phyloP scores from a whole-genome alignment of 495 filamentous ascomycete genomes.

The Neurospora tetraspora region DNA sequence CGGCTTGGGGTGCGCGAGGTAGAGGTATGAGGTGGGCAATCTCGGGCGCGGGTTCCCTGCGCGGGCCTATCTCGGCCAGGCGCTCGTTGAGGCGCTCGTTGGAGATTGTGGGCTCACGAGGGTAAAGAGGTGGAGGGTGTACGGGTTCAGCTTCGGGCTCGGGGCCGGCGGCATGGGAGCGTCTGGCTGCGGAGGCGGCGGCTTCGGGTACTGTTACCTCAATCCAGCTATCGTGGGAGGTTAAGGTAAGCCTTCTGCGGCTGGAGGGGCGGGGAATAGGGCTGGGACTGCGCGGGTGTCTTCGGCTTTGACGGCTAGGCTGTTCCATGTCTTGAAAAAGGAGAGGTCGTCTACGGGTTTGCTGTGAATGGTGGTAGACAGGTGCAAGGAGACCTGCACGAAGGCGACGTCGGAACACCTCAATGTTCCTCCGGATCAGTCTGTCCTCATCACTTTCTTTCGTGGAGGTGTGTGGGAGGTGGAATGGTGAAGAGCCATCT shows the following conservation, averaged over 20 bases:
- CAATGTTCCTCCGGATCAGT: background rate
- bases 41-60: background rate
- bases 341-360: background rate
- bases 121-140: background rate
- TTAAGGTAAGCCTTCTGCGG: background rate
- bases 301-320: background rate
- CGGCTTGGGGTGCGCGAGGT: background rate
- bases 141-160: background rate
- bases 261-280: background rate
- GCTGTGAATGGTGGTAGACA: background rate
- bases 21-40: background rate
- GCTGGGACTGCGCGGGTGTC: background rate
- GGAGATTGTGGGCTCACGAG: background rate
- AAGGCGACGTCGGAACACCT: background rate
- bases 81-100: background rate
- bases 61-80: background rate
- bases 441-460: background rate
- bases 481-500: background rate
- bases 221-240: background rate
- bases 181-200: background rate
- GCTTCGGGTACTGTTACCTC: background rate
- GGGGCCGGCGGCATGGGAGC: background rate
- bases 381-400: background rate
- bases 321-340: background rate
- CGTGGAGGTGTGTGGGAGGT: background rate